Percentiles rank a stretch among this genome's conserved stretches.
These are phyloP conservation scores for Gynochthodes officinalis DNA, from an alignment of 257 asterid species.

Conservation along the genomic window DNA sequence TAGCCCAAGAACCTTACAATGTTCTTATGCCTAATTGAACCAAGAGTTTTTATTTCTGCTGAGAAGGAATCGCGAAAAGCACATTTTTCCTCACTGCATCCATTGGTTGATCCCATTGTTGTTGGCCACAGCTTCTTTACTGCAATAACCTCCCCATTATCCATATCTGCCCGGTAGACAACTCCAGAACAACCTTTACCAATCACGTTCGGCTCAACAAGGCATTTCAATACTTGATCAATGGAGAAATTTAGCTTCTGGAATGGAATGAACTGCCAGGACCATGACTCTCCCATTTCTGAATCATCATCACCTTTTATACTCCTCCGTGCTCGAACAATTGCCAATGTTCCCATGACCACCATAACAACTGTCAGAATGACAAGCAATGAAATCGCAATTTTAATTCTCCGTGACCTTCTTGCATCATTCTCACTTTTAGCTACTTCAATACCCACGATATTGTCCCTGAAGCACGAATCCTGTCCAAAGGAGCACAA, in stretches of 20 bases:
- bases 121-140: constrained; percentile 50
- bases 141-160: constrained; percentile 37
- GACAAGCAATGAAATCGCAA: constrained; percentile 40
- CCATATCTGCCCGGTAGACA: constrained; percentile 42
- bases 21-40: constrained; percentile 49
- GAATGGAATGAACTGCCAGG: constrained; percentile 52
- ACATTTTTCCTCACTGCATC: constrained; percentile 27
- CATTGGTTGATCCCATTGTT: constrained; percentile 22
- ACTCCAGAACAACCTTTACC: constrained; percentile 50
- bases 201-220: constrained; percentile 42
- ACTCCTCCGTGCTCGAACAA: constrained; percentile 34
- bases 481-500: constrained; percentile 30
- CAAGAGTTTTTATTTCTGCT: constrained; percentile 38
- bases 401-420: constrained; percentile 31
- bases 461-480: constrained; percentile 26
- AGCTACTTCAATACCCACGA: constrained; percentile 6
- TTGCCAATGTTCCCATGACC: constrained; percentile 35
- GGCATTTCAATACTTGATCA: constrained; percentile 41
- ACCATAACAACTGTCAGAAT: constrained; percentile 40
- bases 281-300: constrained; percentile 43
- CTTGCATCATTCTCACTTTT: constrained; percentile 20
- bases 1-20: constrained; percentile 45
- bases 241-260: constrained; percentile 41
- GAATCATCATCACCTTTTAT: constrained; percentile 38
- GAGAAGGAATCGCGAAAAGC: constrained; percentile 43